phyloP scores from a whole-genome alignment of 148 eudicot species.

The Euryodendron excelsum region DNA sequence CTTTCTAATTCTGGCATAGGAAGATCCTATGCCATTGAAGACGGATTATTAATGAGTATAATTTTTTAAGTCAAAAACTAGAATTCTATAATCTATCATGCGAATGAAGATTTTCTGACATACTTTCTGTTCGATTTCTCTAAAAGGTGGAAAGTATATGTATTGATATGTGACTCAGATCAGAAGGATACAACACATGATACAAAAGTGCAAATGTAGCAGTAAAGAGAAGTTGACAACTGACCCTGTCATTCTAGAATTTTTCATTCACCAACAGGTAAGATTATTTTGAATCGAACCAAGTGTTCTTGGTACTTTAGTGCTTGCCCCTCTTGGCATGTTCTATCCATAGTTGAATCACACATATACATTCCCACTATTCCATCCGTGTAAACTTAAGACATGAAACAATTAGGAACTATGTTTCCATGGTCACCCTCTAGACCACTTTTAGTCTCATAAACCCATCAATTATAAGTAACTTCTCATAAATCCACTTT shows the following conservation, averaged over 20 bases:
- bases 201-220: not conserved
- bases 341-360: not conserved
- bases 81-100: too few species aligned
- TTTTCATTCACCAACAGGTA: not conserved
- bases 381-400: not conserved
- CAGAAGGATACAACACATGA: not conserved
- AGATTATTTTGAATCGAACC: not conserved
- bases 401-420: not conserved
- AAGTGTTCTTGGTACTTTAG: not conserved
- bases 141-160: not conserved
- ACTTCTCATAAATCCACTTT: too few species aligned
- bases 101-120: not conserved
- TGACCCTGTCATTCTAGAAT: not conserved
- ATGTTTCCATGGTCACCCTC: not conserved
- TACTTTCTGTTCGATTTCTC: not conserved
- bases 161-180: not conserved
- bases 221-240: not conserved
- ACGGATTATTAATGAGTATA: too few species aligned
- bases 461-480: not conserved
- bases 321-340: not conserved
- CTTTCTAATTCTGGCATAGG: too few species aligned
- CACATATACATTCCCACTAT: not conserved
- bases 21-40: too few species aligned
- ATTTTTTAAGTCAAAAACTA: too few species aligned
- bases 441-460: not conserved